Conservation (phyloP, 345 rosid species). For the Populus tremula region DNA sequence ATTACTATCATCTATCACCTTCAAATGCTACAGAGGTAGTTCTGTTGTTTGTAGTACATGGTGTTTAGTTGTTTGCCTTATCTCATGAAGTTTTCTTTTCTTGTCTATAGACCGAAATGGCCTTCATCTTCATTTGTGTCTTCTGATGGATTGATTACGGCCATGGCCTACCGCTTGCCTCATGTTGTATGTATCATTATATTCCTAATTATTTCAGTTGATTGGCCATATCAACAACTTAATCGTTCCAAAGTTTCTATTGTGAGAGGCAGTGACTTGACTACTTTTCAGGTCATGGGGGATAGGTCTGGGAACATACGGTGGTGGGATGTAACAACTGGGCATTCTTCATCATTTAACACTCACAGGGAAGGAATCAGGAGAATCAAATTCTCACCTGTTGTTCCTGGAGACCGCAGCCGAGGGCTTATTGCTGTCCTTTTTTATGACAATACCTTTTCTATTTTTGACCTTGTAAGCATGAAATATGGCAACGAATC, state of each 20-base stretch:
- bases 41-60: not conserved
- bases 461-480: constrained; percentile 92
- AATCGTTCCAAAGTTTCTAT: constrained; percentile 17
- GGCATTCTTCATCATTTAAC: constrained; percentile 91
- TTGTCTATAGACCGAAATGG: constrained; percentile 89
- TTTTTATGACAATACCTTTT: constrained; percentile 89
- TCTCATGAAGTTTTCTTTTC: constrained; percentile 15
- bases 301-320: constrained; percentile 87
- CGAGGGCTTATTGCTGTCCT: constrained; percentile 96
- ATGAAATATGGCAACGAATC: constrained; percentile 4
- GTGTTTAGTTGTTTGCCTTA: not conserved
- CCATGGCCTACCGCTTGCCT: constrained; percentile 96
- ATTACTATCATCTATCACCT: not conserved
- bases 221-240: constrained; percentile 12
- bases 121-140: constrained; percentile 94
- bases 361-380: constrained; percentile 90
- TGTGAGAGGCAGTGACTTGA: constrained; percentile 20
- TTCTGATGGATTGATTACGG: constrained; percentile 88
- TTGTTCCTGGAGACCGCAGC: constrained; percentile 87
- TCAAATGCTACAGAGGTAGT: not conserved
- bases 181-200: constrained; percentile 71
- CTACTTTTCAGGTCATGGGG: constrained; percentile 59
- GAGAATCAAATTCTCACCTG: constrained; percentile 92
- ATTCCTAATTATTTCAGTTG: constrained; percentile 2
- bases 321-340: constrained; percentile 99